Evolutionary conservation across 73 alveolate species (phyloP), one percentile per base, ranked within the genome.

Genomic region (Paramecium sonneborni): DNA sequence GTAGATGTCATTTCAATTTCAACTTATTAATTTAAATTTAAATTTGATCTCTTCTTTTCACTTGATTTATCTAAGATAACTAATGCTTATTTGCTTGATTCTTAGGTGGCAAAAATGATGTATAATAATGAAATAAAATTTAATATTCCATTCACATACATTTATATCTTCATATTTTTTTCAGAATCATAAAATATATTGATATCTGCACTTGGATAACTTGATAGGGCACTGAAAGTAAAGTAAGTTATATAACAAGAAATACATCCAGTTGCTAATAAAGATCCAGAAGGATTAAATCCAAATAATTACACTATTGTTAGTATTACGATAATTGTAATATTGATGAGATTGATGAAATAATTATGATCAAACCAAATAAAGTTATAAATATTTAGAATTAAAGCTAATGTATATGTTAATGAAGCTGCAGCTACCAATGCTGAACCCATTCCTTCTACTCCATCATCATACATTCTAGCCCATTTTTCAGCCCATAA

Each of bases 291-390:
- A 18, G 68, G 68, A 52, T 52, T 52, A 21, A 26, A 88, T 69
- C 94, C 94, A 23, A 43, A 82, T 43, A 88, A 69, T 88, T 88
- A 72, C 0, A 88, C 84, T 18, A 88, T 21, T 15, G 94, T 88
- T 52, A 52, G 18, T 52, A 52, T 4, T 9, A 52, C 18, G 14
- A 52, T 52, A 15, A 52, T 52, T 52, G 68, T 30, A 52, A 52
- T 18, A 52, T 52, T 52, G 0, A 52, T 52, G 1, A 52, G 68
- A 14, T 52, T 52, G 12, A 52, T 52, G 30, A 52, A 18, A 30
- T 52, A 52, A 52, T 52, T 34, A 72, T 70, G 24, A 88, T 52
- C 68, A 21, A 52, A 52, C 68, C 68, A 52, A 52, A 52, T 52
- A 52, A 52, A 52, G 3, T 52, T 52, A 30, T 52, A 52, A 21